Base-by-base conservation (phyloP, 345 rosid genomes). In the Eucalyptus dawsonii region DNA sequence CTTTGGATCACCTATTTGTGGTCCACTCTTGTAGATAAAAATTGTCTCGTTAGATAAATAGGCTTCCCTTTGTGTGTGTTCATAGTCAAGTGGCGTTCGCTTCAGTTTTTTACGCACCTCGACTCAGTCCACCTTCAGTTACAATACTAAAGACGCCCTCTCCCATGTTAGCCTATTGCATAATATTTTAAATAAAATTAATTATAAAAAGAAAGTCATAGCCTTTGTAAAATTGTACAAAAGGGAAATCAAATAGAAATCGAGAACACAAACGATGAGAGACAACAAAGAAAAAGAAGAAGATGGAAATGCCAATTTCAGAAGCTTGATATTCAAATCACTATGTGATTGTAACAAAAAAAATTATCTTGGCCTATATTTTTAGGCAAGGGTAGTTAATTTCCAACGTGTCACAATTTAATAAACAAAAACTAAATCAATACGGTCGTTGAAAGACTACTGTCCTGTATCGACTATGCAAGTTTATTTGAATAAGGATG, bases 251-350 rank as follows among this genome's bases (percentile, higher is more conserved):
- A 76, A 21, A 11, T 21, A 76, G 14, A 40, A 76, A 25, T 11
- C 4, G 5, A 37, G 85, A 76, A 21, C 2, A 2, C 4, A 40
- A 40, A 76, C 29, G 12, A 6, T 2, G 14, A 19, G 81, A 72
- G 14, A 37, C 8, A 3, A 21, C 4, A 19, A 76, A 11, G 1
- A 53, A 6, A 11, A 3, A 2, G 3, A 72, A 11, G 2, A 22
- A 21, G 47, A 40, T 11, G 27, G 6, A 40, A 37, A 22, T 40
- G 29, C 47, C 83, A 76, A 76, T 21, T 40, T 76, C 8, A 22
- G 27, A 21, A 76, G 83, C 47, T 76, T 15, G 5, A 40, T 34
- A 21, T 40, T 10, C 81, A 72, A 72, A 37, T 72, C 81, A 37
- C 21, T 3, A 34, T 21, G 42, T 16, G 25, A 19, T 34, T 72